Conservation (phyloP, 306 rosid species). For the Dalbergia cochinchinensis region DNA sequence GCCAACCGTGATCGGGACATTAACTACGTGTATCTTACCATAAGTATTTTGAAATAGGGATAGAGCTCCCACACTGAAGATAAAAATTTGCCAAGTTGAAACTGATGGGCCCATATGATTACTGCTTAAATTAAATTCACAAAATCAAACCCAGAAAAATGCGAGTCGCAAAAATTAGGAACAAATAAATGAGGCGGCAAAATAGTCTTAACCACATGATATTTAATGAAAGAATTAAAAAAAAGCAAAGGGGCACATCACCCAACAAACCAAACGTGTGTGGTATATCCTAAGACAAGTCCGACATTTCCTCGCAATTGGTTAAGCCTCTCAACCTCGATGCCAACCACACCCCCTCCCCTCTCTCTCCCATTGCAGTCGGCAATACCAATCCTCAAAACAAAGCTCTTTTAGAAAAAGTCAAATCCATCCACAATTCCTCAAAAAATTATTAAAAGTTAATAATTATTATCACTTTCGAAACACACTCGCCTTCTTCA, state of each 20-base stretch:
- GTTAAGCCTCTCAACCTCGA: constrained; percentile 28
- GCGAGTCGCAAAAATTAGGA: neutral
- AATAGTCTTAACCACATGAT: constrained; percentile 29
- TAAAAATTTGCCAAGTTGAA: neutral
- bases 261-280: constrained; percentile 47
- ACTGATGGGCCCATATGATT: neutral
- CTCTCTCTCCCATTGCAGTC: constrained; percentile 36
- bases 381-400: constrained; percentile 39
- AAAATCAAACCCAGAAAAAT: neutral
- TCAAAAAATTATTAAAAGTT: neutral
- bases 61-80: neutral
- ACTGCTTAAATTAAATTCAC: neutral
- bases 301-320: constrained; percentile 51
- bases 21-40: neutral
- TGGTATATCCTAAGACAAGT: constrained; percentile 15
- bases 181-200: constrained; percentile 6
- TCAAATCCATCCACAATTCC: constrained; percentile 42
- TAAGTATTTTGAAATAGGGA: neutral
- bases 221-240: neutral
- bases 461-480: neutral
- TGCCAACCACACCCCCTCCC: constrained; percentile 50
- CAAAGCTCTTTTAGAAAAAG: constrained; percentile 45
- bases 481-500: neutral
- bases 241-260: constrained; percentile 4
- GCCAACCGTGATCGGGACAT: neutral